These are phyloP conservation scores for Cystofilobasidium macerans DNA, from an alignment of 768 basidiomycete species.

Conservation along the genomic window DNA sequence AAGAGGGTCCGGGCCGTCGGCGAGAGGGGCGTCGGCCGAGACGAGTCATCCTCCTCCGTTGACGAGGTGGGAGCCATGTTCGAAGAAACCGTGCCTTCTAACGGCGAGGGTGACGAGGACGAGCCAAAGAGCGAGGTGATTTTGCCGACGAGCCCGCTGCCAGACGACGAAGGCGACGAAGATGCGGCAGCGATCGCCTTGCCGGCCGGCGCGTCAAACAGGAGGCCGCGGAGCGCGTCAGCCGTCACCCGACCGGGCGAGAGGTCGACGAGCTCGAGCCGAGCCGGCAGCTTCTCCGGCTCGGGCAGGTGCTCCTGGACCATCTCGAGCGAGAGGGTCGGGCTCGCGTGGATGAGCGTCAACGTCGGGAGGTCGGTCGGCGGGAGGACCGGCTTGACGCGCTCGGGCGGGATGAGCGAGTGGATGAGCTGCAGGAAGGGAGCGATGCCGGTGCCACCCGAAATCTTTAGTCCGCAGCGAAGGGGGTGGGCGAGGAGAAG, in stretches of 20 bases:
- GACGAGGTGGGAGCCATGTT: not conserved
- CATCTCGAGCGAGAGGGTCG: constrained; percentile 7
- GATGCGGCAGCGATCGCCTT: not conserved
- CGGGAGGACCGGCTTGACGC: constrained; percentile 1
- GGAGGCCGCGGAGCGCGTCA: constrained; percentile 2
- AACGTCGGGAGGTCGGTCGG: constrained; percentile 18
- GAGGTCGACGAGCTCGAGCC: constrained; percentile 24
- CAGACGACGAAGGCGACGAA: not conserved
- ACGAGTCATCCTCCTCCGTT: not conserved
- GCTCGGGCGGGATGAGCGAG: constrained; percentile 13
- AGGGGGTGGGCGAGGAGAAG: not conserved
- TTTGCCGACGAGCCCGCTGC: not conserved
- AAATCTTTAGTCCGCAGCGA: constrained; percentile 12
- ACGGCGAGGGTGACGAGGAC: not conserved
- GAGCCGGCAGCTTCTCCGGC: constrained; percentile 16
- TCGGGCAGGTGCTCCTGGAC: constrained; percentile 22
- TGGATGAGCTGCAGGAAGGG: constrained; percentile 25
- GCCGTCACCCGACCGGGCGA: constrained; percentile 12
- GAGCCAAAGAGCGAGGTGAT: not conserved
- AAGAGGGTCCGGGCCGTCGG: constrained; percentile 15
- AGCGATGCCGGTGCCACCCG: constrained; percentile 24
- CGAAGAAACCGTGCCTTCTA: not conserved
- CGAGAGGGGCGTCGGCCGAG: constrained; percentile 11
- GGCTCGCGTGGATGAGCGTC: constrained; percentile 25
- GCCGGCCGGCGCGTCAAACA: not conserved